Percentiles rank a stretch among this genome's conserved stretches.
These are phyloP conservation scores for Garcia nutans DNA, from an alignment of 345 rosid genomes.

Conservation along the genomic window DNA sequence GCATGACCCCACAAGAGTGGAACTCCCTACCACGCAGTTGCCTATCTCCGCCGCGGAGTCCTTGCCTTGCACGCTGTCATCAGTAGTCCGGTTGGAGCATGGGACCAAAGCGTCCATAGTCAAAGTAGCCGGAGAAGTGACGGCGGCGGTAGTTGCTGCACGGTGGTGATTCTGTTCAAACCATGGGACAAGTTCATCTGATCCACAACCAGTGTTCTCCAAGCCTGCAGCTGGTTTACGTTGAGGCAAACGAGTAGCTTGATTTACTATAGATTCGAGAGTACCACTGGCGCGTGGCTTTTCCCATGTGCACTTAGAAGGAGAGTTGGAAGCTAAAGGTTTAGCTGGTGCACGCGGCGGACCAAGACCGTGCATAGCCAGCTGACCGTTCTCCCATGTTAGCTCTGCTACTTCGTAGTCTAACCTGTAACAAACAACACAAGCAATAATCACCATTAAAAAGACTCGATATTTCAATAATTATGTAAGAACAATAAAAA, in stretches of 20 bases:
- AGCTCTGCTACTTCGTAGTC: constrained; percentile 85
- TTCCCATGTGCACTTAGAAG: constrained; percentile 51
- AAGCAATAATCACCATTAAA: neutral
- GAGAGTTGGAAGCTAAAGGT: constrained; percentile 19
- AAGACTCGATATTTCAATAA: no score
- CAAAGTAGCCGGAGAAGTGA: constrained; percentile 26
- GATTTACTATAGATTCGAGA: constrained; percentile 87
- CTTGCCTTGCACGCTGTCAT: constrained; percentile 20
- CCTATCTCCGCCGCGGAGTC: constrained; percentile 22
- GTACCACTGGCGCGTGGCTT: constrained; percentile 65
- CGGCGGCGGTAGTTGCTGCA: neutral
- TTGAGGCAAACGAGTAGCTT: constrained; percentile 53
- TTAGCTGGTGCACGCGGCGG: constrained; percentile 47
- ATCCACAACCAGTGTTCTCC: neutral
- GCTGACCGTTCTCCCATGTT: constrained; percentile 94
- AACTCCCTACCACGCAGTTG: constrained; percentile 41
- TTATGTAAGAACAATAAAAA: neutral
- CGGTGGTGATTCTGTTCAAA: constrained; percentile 36
- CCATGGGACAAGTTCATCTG: constrained; percentile 55
- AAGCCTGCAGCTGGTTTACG: neutral
- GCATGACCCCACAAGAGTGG: constrained; percentile 62
- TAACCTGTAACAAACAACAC: constrained; percentile 38
- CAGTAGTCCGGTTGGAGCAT: constrained; percentile 36
- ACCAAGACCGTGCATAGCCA: constrained; percentile 74
- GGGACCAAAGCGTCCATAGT: constrained; percentile 87